Evolutionary conservation across 2,329 filamentous ascomycete species (phyloP).

Genomic region (Salinomyces thailandicus): DNA sequence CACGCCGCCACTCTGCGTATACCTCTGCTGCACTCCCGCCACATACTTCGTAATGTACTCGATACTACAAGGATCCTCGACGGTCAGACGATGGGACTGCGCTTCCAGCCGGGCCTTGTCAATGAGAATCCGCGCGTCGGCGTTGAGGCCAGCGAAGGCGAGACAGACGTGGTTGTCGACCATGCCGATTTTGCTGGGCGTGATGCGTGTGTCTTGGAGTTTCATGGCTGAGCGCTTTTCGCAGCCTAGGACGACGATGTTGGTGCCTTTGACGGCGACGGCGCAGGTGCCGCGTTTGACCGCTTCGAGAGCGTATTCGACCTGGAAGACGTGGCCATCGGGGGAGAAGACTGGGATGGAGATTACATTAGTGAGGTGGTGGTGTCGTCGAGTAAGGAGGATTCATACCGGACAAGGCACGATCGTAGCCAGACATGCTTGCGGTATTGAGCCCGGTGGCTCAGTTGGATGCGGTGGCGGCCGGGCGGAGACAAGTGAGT

Average conservation of each 20-base stretch:
- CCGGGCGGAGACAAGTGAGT: not conserved
- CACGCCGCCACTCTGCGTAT: slow-evolving; percentile 97
- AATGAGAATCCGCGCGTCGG: slow-evolving; percentile 92
- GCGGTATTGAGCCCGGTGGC: slow-evolving; percentile 48
- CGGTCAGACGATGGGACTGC: slow-evolving; percentile 90
- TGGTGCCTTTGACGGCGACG: slow-evolving; percentile 88
- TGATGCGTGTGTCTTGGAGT: slow-evolving; percentile 97
- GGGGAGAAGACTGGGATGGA: slow-evolving; percentile 76
- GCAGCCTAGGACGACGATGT: slow-evolving; percentile 89
- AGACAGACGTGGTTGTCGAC: slow-evolving; percentile 94
- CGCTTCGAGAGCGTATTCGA: slow-evolving; percentile 97
- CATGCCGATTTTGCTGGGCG: slow-evolving; percentile 94
- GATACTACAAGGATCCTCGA: slow-evolving; percentile 93
- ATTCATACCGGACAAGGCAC: slow-evolving; percentile 87
- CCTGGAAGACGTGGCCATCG: slow-evolving; percentile 98
- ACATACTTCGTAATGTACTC: slow-evolving; percentile 99
- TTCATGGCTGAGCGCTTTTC: slow-evolving; percentile 99
- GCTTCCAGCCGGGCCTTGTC: slow-evolving; percentile 97
- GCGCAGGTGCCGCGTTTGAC: slow-evolving; percentile 99
- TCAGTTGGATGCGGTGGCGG: slow-evolving; percentile 2
- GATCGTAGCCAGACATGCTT: slow-evolving; percentile 78
- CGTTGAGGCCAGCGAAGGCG: slow-evolving; percentile 93
- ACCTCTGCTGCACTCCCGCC: slow-evolving; percentile 93
- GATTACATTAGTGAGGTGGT: not conserved
- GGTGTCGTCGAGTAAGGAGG: not conserved